Evolutionary conservation across 2,329 filamentous ascomycete species (phyloP).

Genomic region (Pseudogymnoascus sp.): DNA sequence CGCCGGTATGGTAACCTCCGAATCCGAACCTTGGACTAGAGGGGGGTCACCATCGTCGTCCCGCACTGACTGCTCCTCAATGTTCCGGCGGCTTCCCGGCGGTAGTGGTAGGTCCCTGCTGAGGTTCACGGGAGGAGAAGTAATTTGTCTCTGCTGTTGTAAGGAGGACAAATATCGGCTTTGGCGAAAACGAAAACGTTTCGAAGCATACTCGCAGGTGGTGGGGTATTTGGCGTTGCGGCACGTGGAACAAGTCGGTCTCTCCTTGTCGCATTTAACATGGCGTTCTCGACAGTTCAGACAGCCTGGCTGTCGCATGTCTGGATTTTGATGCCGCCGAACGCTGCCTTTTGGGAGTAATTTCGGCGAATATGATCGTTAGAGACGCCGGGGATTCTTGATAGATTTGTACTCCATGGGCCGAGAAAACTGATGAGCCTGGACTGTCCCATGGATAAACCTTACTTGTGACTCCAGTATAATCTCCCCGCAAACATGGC

Average conservation of each 20-base stretch:
- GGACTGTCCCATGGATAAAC: constrained; percentile 17
- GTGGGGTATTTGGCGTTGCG: background rate
- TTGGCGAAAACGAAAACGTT: background rate
- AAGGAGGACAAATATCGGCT: background rate
- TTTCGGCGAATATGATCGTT: background rate
- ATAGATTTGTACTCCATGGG: constrained; percentile 22
- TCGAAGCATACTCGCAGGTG: background rate
- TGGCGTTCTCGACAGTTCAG: background rate
- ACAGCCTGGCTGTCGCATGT: background rate
- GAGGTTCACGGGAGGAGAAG: background rate
- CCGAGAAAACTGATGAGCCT: constrained; percentile 28
- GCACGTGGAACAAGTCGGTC: background rate
- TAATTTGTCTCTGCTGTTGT: background rate
- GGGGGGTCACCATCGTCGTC: background rate
- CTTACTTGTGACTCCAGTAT: background rate
- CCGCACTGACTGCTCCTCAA: background rate
- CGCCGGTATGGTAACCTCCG: background rate
- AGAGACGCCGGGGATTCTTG: background rate
- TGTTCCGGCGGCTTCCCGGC: background rate
- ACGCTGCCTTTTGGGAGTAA: background rate
- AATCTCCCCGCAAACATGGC: background rate
- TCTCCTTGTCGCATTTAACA: background rate
- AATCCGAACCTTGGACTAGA: background rate
- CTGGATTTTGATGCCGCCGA: constrained; percentile 7
- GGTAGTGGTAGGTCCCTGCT: background rate